Evolutionary conservation across 2,329 filamentous ascomycete genomes (phyloP).

Genomic region (Apiospora marii): DNA sequence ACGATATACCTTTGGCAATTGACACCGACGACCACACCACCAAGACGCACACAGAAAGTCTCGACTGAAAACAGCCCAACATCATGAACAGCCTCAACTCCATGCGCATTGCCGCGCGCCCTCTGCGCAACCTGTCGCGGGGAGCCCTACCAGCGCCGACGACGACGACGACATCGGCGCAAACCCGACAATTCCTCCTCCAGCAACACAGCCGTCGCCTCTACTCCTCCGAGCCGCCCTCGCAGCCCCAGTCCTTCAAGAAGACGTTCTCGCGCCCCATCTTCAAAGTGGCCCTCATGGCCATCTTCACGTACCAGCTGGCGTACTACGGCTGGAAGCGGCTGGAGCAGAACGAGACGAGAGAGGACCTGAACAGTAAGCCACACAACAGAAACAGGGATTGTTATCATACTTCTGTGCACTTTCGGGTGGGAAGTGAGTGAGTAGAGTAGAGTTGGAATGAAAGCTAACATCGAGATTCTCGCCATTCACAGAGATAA

Average conservation of each 20-base stretch:
- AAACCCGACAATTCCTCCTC: background rate
- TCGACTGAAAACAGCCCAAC: background rate
- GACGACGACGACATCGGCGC: background rate
- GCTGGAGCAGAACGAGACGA: slow-evolving; percentile 75
- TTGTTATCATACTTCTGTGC: background rate
- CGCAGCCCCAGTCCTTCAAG: slow-evolving; percentile 70
- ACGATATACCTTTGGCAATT: background rate
- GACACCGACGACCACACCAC: background rate
- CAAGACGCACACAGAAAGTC: background rate
- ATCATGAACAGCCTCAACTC: background rate
- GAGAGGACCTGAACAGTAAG: slow-evolving; percentile 64
- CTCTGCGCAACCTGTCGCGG: background rate
- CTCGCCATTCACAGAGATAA: slow-evolving; percentile 19
- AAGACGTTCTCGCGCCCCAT: slow-evolving; percentile 77
- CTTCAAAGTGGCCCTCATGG: slow-evolving; percentile 76
- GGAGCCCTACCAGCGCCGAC: background rate
- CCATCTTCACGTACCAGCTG: slow-evolving; percentile 81
- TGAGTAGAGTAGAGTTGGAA: background rate
- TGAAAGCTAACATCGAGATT: background rate
- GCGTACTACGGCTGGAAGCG: slow-evolving; percentile 78
- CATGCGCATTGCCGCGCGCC: background rate
- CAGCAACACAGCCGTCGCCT: slow-evolving; percentile 1
- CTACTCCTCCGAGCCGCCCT: background rate
- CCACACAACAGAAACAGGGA: background rate
- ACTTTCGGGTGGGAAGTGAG: background rate